Evolutionary conservation across 1,284 basidiomycete species (phyloP).

Genomic region (Boletus smithii): DNA sequence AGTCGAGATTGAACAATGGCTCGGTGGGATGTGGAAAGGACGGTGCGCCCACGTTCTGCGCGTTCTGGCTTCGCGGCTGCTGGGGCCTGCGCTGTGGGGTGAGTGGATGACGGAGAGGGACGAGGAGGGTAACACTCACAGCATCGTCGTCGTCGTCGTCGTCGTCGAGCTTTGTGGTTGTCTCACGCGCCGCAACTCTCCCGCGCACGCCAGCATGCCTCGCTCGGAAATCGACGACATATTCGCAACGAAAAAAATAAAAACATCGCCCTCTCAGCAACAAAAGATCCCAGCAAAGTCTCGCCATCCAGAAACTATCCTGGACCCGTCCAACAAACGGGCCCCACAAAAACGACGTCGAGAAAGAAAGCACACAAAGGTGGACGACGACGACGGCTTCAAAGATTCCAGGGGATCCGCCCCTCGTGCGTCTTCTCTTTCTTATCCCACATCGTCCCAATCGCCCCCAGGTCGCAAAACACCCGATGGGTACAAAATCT

Average conservation of each 20-base stretch:
- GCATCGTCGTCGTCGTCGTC: slow-evolving; percentile 27
- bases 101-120: slow-evolving; percentile 1
- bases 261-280: slow-evolving; percentile 25
- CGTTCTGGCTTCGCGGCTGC: slow-evolving; percentile 34
- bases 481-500: slow-evolving; percentile 81
- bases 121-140: slow-evolving; percentile 31
- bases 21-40: slow-evolving; percentile 22
- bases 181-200: slow-evolving; percentile 21
- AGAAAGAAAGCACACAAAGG: slow-evolving; percentile 29
- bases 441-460: slow-evolving; percentile 8
- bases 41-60: slow-evolving; percentile 15
- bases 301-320: slow-evolving; percentile 25
- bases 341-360: slow-evolving; percentile 19
- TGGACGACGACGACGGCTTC: slow-evolving; percentile 60
- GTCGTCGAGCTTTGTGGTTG: slow-evolving; percentile 16
- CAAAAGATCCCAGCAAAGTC: slow-evolving; percentile 10
- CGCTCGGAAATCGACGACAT: slow-evolving; percentile 79
- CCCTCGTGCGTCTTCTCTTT: slow-evolving; percentile 53
- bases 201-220: slow-evolving; percentile 29
- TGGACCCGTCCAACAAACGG: slow-evolving; percentile 27
- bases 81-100: slow-evolving; percentile 31
- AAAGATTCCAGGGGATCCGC: slow-evolving; percentile 73
- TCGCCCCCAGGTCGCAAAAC: slow-evolving; percentile 65
- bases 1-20: slow-evolving; percentile 46
- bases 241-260: slow-evolving; percentile 54